Conservation (phyloP, 2,329 filamentous ascomycete genomes). For the Ceratocystis eucalypticola region DNA sequence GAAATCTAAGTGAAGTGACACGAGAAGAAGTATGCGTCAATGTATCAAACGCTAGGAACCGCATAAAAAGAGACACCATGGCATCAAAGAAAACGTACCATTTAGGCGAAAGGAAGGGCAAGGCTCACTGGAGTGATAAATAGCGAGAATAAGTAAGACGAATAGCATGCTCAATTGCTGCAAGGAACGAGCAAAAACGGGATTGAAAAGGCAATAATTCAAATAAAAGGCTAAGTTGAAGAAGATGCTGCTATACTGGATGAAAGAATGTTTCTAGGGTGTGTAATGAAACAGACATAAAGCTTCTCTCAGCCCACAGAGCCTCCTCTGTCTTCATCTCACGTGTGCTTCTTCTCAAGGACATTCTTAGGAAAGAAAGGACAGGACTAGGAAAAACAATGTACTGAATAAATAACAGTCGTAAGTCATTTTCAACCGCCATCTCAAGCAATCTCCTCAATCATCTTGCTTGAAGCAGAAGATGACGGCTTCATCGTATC, state of each 20-base stretch:
- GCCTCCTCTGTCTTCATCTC: not conserved
- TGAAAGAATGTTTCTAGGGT: not conserved
- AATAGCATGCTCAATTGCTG: not conserved
- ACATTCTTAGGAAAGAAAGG: not conserved
- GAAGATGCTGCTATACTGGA: not conserved
- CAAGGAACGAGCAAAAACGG: not conserved
- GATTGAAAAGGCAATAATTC: not conserved
- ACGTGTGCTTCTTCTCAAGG: not conserved
- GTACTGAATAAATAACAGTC: not conserved
- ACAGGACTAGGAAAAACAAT: not conserved
- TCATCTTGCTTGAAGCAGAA: constrained; percentile 32
- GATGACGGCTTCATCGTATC: constrained; percentile 13
- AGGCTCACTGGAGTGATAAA: not conserved
- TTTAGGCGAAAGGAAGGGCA: not conserved
- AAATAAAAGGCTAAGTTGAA: not conserved
- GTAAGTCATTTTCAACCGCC: not conserved
- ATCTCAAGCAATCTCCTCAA: constrained; percentile 38
- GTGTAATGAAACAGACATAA: not conserved
- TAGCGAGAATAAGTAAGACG: not conserved
- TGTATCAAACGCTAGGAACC: not conserved
- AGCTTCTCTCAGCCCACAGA: not conserved
- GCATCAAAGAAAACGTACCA: not conserved
- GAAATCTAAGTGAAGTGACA: not conserved
- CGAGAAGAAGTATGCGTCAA: not conserved
- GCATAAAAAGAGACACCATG: not conserved